A percentile compares a stretch with the other conserved stretches of the same genome.
These are phyloP conservation scores for Xylaria telfairii DNA, from an alignment of 495 filamentous ascomycete species.

Conservation along the genomic window DNA sequence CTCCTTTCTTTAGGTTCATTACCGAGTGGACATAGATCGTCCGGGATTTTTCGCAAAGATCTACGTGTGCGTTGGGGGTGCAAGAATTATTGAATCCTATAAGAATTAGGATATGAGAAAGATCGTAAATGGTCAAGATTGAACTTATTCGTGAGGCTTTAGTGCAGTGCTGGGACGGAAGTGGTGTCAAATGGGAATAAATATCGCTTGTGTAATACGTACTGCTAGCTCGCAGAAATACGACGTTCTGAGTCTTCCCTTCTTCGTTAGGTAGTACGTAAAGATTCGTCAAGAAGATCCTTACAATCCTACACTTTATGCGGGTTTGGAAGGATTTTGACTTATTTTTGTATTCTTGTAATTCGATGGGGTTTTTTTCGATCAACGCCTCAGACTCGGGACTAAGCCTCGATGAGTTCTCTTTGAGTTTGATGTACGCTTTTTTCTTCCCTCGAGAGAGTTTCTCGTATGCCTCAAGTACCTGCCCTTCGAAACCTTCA, in stretches of 20 bases:
- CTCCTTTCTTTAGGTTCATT: background rate
- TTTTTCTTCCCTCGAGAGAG: background rate
- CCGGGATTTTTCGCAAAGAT: background rate
- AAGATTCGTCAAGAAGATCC: too few relatives aligned
- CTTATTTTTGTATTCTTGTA: too few relatives aligned
- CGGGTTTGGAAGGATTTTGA: too few relatives aligned
- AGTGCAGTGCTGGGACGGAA: background rate
- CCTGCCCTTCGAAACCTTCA: background rate
- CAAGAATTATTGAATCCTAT: slow-evolving; percentile 3
- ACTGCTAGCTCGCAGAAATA: background rate
- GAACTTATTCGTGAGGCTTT: background rate
- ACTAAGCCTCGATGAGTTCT: background rate
- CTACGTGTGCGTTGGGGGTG: background rate
- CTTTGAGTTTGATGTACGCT: background rate
- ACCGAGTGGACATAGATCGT: background rate
- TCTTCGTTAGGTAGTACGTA: too few relatives aligned
- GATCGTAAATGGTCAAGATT: background rate
- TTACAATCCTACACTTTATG: too few relatives aligned
- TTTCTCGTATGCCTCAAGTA: background rate
- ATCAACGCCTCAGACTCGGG: too few relatives aligned
- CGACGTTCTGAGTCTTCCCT: background rate
- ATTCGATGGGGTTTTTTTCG: too few relatives aligned
- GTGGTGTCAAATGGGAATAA: background rate
- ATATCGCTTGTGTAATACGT: background rate
- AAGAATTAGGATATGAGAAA: background rate